Evolutionary conservation across 2,329 filamentous ascomycete genomes (phyloP), one percentile per base, ranked within the genome.

Genomic region (Chrysoporthe puriensis): DNA sequence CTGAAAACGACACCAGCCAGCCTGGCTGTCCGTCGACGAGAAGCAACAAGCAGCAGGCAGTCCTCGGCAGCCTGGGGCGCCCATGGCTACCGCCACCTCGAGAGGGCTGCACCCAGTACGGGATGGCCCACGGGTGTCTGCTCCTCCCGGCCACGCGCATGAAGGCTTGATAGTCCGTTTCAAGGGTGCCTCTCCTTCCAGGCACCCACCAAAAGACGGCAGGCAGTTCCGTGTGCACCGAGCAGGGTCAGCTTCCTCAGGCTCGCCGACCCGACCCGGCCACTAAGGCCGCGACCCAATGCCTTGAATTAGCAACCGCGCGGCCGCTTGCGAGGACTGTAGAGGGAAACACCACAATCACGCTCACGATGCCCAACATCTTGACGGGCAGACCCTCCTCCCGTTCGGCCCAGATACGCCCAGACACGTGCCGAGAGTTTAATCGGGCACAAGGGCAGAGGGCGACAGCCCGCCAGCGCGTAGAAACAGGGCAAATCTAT

Each of bases 231-330:
- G 9, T 57, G 34, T 40, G 54, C 14, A 11, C 54, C 54, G 5
- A 21, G n/a, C 18, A 18, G 7, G 16, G 40, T 44, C 62, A 62
- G 57, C 42, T 62, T 44, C 44, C 42, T 62, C 36, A 40, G 5
- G 36, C 36, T 40, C 36, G 6, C 36, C 63, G 63, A 59, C 52
- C 66, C 50, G 36, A 40, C 50, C 57, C 63, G 63, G 43, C 58
- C 43, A 58, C 42, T 50, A 14, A 34, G 60, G 14, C 36, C 62
- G 34, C 59, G 48, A 57, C 42, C 26, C 58, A 21, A 40, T 26
- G n/a, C 66, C 66, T 54, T 63, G 58, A 68, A 62, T 66, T 68
- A 68, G 63, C 62, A 65, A 62, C 46, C 21, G 3, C 9, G 26
- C 26, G n/a, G 3, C 26, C 2, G 6, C 44, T 48, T 6, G 6